Evolutionary conservation across 2,329 filamentous ascomycete genomes (phyloP).

Genomic region (Cladosporium sphaerospermum): DNA sequence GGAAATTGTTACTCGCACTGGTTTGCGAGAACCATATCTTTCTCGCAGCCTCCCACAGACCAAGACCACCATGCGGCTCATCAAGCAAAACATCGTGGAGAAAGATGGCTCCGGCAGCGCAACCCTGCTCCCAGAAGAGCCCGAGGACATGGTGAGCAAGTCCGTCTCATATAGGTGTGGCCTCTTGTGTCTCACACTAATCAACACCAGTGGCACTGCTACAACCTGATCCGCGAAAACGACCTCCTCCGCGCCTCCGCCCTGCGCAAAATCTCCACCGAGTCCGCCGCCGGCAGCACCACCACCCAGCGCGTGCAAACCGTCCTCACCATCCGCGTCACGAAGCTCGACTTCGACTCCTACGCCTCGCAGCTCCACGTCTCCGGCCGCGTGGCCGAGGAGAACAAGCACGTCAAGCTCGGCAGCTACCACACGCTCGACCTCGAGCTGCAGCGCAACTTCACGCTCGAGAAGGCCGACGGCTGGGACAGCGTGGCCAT

Average conservation of each 20-base stretch:
- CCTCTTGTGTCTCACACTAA: not conserved
- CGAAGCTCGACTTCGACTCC: conserved; percentile 62
- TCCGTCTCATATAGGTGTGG: conserved; percentile 3
- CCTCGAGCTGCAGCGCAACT: conserved; percentile 79
- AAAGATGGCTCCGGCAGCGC: conserved; percentile 60
- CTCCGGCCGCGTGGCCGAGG: conserved; percentile 57
- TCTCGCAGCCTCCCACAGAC: not conserved
- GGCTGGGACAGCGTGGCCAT: conserved; percentile 88
- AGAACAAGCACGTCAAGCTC: conserved; percentile 62
- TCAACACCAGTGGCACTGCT: conserved; percentile 59
- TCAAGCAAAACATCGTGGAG: conserved; percentile 59
- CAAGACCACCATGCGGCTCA: conserved; percentile 51
- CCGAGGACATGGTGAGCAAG: conserved; percentile 62
- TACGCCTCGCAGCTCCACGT: conserved; percentile 64
- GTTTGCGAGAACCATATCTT: not conserved
- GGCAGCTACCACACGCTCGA: conserved; percentile 69
- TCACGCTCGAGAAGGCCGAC: conserved; percentile 75
- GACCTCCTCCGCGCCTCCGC: conserved; percentile 62
- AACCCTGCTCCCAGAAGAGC: conserved; percentile 63
- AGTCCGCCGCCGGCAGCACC: conserved; percentile 55
- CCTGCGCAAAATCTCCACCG: conserved; percentile 58
- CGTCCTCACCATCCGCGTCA: conserved; percentile 59
- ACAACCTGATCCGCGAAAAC: conserved; percentile 62
- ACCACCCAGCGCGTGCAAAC: conserved; percentile 59
- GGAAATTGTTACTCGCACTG: not conserved